Percentiles rank a stretch among this genome's conserved stretches.
Conservation (phyloP, 805 yeast genomes). For the Candida bentonensis region DNA sequence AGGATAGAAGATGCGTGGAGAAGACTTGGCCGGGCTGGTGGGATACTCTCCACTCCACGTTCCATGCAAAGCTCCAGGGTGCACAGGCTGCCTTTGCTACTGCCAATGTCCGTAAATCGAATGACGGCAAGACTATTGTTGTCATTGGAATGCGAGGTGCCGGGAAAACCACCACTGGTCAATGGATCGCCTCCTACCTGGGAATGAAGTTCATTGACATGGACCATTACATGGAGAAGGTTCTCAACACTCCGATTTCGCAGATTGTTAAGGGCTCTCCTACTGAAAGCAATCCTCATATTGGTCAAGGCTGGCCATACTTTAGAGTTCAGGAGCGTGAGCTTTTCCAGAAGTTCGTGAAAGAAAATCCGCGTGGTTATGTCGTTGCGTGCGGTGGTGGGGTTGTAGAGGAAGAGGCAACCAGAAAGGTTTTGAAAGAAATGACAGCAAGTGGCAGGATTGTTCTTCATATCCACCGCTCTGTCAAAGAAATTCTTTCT, state of each 20-base stretch:
- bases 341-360: slow-evolving; percentile 37
- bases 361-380: slow-evolving; percentile 32
- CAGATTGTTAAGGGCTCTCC: slow-evolving; percentile 32
- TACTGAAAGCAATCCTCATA: not conserved
- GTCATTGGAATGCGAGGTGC: slow-evolving; percentile 98
- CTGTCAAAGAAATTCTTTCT: slow-evolving; percentile 61
- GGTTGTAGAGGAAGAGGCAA: slow-evolving; percentile 60
- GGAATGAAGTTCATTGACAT: slow-evolving; percentile 55
- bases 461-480: slow-evolving; percentile 84
- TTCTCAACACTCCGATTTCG: slow-evolving; percentile 25
- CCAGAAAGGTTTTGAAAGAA: slow-evolving; percentile 47
- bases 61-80: slow-evolving; percentile 60
- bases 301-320: slow-evolving; percentile 63
- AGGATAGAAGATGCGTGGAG: slow-evolving; percentile 84
- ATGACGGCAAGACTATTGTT: slow-evolving; percentile 44
- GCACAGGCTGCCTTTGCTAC: slow-evolving; percentile 31
- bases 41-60: slow-evolving; percentile 68
- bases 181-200: slow-evolving; percentile 57
- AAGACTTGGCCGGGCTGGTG: slow-evolving; percentile 99
- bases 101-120: slow-evolving; percentile 3
- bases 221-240: slow-evolving; percentile 56
- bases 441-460: slow-evolving; percentile 51
- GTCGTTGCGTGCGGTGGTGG: slow-evolving; percentile 97
- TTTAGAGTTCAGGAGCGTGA: slow-evolving; percentile 59
- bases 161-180: slow-evolving; percentile 79